These are phyloP conservation scores for Lepiota venenata DNA, from an alignment of 768 basidiomycete genomes.

Conservation along the genomic window DNA sequence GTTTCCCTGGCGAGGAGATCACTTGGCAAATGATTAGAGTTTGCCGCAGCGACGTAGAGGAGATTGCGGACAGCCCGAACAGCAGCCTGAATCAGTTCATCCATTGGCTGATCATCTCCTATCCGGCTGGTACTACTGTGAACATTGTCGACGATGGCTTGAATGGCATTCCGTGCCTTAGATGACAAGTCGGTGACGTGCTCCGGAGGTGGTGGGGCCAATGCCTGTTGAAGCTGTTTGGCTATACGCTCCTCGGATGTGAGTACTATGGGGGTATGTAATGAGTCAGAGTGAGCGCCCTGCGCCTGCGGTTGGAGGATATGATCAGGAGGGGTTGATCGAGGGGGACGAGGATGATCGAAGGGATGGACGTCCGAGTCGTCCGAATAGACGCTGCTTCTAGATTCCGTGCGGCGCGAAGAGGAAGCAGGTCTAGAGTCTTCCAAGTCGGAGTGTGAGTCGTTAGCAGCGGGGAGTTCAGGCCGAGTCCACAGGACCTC, in stretches of 20 bases:
- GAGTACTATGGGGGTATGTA: constrained; percentile 36
- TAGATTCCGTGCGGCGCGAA: constrained; percentile 20
- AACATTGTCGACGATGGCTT: constrained; percentile 59
- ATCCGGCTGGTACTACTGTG: constrained; percentile 43
- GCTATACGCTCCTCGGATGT: constrained; percentile 70
- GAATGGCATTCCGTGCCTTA: constrained; percentile 55
- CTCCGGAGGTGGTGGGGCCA: constrained; percentile 57
- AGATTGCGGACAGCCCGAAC: constrained; percentile 77
- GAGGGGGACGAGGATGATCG: constrained; percentile 29
- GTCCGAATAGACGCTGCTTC: constrained; percentile 71
- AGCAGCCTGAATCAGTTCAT: constrained; percentile 56
- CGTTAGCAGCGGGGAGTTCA: constrained; percentile 28
- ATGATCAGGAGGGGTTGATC: constrained; percentile 20
- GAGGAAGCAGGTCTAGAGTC: constrained; percentile 28
- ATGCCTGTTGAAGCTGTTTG: constrained; percentile 55
- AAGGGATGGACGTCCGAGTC: constrained; percentile 68
- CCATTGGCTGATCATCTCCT: constrained; percentile 54
- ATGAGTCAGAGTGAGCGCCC: constrained; percentile 16
- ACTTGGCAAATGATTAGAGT: constrained; percentile 57
- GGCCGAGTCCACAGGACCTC: constrained; percentile 69
- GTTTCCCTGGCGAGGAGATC: constrained; percentile 48
- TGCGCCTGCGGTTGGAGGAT: constrained; percentile 12
- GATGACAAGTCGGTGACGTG: constrained; percentile 59
- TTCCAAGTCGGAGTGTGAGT: constrained; percentile 19
- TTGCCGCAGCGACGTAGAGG: constrained; percentile 62